Evolutionary conservation across 306 rosid species (phyloP).

Genomic region (Alnus rubra): DNA sequence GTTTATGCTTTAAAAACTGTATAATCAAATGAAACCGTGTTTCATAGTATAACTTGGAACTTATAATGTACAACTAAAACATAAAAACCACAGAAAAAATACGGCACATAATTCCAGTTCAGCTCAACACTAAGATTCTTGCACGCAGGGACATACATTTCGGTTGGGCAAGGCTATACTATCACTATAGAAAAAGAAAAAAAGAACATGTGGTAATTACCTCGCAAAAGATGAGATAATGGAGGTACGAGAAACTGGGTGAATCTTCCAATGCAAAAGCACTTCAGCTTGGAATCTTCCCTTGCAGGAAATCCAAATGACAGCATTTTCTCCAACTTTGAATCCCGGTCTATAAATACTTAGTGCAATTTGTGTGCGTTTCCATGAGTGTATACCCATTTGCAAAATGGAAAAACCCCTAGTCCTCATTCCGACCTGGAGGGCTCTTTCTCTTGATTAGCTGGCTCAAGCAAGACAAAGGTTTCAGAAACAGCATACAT

Average conservation of each 20-base stretch:
- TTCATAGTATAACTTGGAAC: not conserved
- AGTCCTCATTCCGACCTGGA: conserved; percentile 38
- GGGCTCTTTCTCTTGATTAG: conserved; percentile 58
- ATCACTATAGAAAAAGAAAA: conserved; percentile 15
- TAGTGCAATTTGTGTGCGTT: conserved; percentile 26
- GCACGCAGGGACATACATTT: conserved; percentile 7
- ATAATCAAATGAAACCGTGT: not conserved
- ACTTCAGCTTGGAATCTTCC: conserved; percentile 42
- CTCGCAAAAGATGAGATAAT: conserved; percentile 46
- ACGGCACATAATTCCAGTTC: not conserved
- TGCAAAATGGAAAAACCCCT: conserved; percentile 37
- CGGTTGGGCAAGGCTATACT: conserved; percentile 1
- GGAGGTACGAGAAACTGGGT: conserved; percentile 39
- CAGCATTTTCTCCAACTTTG: conserved; percentile 32
- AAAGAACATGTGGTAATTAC: conserved; percentile 42
- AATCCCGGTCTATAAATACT: conserved; percentile 30
- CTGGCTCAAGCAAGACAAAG: conserved; percentile 45
- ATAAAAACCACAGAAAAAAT: not conserved
- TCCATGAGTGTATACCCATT: conserved; percentile 12
- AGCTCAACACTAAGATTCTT: conserved; percentile 6
- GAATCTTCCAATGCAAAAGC: conserved; percentile 46
- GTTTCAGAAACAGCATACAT: conserved; percentile 30
- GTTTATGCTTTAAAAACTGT: not conserved
- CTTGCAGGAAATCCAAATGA: conserved; percentile 36
- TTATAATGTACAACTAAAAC: not conserved